Percentiles rank a stretch among this genome's conserved stretches.
Evolutionary conservation across 2,329 filamentous ascomycete genomes (phyloP).

Genomic region (Aspergillus sp.): DNA sequence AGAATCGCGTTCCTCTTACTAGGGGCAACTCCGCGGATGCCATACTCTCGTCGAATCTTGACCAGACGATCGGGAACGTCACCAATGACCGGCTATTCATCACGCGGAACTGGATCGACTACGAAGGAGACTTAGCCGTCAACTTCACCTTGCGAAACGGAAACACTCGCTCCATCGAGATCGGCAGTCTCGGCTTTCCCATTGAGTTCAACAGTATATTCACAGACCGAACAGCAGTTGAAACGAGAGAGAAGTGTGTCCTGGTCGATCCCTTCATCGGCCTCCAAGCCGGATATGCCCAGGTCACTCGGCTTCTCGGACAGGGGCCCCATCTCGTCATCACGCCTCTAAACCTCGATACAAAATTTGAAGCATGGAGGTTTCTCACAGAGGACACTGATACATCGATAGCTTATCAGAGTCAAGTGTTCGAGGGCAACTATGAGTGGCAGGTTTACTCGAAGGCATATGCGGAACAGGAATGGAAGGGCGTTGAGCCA

Average conservation of each 20-base stretch:
- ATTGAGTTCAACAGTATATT: slow-evolving; percentile 66
- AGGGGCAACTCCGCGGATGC: not conserved
- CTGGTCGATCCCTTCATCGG: slow-evolving; percentile 64
- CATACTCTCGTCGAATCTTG: not conserved
- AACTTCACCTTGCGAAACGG: slow-evolving; percentile 55
- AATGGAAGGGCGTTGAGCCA: slow-evolving; percentile 54
- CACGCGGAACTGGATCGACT: slow-evolving; percentile 55
- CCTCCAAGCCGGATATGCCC: slow-evolving; percentile 59
- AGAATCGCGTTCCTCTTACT: not conserved
- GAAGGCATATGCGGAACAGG: slow-evolving; percentile 57
- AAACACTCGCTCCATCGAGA: slow-evolving; percentile 46
- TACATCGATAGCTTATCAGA: slow-evolving; percentile 48
- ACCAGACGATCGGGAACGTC: slow-evolving; percentile 20
- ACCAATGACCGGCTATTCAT: slow-evolving; percentile 49
- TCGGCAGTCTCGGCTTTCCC: slow-evolving; percentile 61
- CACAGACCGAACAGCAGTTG: slow-evolving; percentile 50
- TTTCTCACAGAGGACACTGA: slow-evolving; percentile 52
- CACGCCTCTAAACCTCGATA: slow-evolving; percentile 52
- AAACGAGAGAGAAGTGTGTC: slow-evolving; percentile 55
- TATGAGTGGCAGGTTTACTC: slow-evolving; percentile 62
- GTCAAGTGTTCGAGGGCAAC: slow-evolving; percentile 61
- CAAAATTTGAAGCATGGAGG: slow-evolving; percentile 58
- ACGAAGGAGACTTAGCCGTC: slow-evolving; percentile 53
- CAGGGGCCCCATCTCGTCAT: slow-evolving; percentile 57
- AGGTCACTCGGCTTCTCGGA: slow-evolving; percentile 55